phyloP scores from a whole-genome alignment of 1,139 yeast species.

The Wickerhamomyces sp. region DNA sequence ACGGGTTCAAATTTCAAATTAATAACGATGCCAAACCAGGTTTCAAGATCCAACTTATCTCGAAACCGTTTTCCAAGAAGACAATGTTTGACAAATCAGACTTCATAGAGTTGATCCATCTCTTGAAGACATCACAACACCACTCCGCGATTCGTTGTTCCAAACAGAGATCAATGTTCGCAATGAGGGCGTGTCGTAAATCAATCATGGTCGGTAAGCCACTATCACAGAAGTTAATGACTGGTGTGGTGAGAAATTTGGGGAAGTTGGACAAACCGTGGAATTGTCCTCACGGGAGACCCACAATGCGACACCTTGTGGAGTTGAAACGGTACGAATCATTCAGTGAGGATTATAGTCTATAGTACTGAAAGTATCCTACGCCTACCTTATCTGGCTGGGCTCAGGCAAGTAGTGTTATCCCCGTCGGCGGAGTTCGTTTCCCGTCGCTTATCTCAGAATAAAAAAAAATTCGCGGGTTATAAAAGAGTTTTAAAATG shows the following conservation, averaged over 20 bases:
- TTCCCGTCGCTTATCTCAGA: too few relatives aligned
- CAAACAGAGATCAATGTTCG: conserved; percentile 77
- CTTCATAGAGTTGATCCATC: conserved; percentile 67
- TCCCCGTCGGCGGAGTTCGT: too few relatives aligned
- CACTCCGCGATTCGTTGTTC: conserved; percentile 52
- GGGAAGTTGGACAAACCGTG: conserved; percentile 84
- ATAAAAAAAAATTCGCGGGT: too few relatives aligned
- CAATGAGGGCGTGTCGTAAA: conserved; percentile 91
- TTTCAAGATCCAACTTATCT: conserved; percentile 43
- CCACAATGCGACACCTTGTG: conserved; percentile 86
- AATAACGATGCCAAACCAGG: conserved; percentile 52
- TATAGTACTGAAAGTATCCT: too few relatives aligned
- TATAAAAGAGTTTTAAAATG: too few relatives aligned
- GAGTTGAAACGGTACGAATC: conserved; percentile 49
- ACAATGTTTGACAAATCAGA: conserved; percentile 64
- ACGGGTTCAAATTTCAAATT: conserved; percentile 66
- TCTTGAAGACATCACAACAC: conserved; percentile 42
- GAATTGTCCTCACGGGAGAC: conserved; percentile 99
- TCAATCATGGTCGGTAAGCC: conserved; percentile 92
- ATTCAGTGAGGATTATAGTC: conserved; percentile 36
- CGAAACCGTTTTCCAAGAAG: conserved; percentile 72
- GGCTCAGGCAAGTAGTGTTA: too few relatives aligned
- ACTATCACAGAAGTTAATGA: conserved; percentile 56
- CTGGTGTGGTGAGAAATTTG: conserved; percentile 57
- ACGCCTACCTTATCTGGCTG: too few relatives aligned